Percentiles rank a stretch among this genome's conserved stretches.
phyloP scores from a whole-genome alignment of 2,329 filamentous ascomycete genomes.

The Alternaria burnsii region DNA sequence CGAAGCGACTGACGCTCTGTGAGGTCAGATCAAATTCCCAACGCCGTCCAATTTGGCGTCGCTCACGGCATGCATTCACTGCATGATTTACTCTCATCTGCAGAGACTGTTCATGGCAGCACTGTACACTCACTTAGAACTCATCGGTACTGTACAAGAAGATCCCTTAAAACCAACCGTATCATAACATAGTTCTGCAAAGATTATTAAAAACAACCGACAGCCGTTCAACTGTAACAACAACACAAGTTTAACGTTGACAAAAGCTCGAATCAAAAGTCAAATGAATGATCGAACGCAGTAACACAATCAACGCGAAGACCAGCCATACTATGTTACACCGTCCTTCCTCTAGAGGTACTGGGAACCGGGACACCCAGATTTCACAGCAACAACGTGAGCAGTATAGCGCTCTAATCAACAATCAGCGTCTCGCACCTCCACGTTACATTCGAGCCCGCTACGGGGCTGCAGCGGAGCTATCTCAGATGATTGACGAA shows the following conservation, averaged over 20 bases:
- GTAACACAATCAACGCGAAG: not conserved
- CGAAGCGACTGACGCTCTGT: not conserved
- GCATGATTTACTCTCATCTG: not conserved
- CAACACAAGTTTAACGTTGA: not conserved
- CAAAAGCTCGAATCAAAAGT: not conserved
- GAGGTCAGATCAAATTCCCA: not conserved
- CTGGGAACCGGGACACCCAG: not conserved
- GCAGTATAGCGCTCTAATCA: not conserved
- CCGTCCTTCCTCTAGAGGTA: slow-evolving; percentile 1
- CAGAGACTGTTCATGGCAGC: not conserved
- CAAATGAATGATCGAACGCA: not conserved
- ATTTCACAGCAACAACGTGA: not conserved
- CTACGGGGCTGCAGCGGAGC: slow-evolving; percentile 1
- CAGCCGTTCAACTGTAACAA: not conserved
- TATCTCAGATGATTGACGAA: slow-evolving; percentile 27
- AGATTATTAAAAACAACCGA: not conserved
- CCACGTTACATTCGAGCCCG: slow-evolving; percentile 16
- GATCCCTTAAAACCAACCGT: not conserved
- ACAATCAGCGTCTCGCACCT: slow-evolving; percentile 3
- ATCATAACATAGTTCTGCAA: not conserved
- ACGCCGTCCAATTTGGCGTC: not conserved
- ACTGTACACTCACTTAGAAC: not conserved
- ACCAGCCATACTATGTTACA: not conserved
- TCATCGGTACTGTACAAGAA: not conserved
- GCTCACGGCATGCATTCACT: not conserved